Evolutionary conservation across 2,329 filamentous ascomycete species (phyloP), one percentile per base, ranked within the genome.

Genomic region (Didymosphaeria variabile): DNA sequence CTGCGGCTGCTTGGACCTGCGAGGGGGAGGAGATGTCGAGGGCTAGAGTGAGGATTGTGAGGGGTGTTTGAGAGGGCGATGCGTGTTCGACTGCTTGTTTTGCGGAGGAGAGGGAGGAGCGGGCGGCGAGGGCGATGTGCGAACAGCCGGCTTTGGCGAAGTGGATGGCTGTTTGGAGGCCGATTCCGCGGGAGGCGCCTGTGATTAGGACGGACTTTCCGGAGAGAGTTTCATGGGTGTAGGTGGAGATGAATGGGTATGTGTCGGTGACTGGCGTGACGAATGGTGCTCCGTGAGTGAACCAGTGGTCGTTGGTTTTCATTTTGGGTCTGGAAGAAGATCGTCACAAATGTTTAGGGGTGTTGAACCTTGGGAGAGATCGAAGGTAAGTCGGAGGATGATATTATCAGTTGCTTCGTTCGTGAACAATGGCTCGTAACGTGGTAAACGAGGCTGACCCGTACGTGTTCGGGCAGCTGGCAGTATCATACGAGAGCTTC

Each of bases 91-190:
- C 65, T 1, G 76, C 74, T 17, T 59, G 44, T 21, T 67, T 70
- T 0, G 81, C 66, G 0, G 74, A 70, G 2, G 73, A 63, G 9
- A 84, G 73, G 3, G 57, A 21, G 40, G 55, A 83, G 29, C 87
- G 82, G 0, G 85, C 86, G 4, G 77, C 82, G 31, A 88, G 77
- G 15, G 81, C 83, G 58, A 89, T 86, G 26, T 76, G 72, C 0
- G 82, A 80, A 40, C 81, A 83, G 7, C 86, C 85, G 5, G 85
- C 85, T 65, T 75, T 76, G 36, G 85, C 86, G 64, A 81, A 88
- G 26, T 55, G 52, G 6, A 55, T n/a, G 3, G 52, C 52, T 19
- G 52, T 55, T 26, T 42, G 34, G n/a, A 55, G 36, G 9, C 52
- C 52, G 36, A 55, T 55, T 0, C 52, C 34, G 5, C 34, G 10